Percentiles rank a stretch among this genome's conserved stretches.
Evolutionary conservation across 2,329 filamentous ascomycete genomes (phyloP).

Genomic region (Fonsecaea monophora): DNA sequence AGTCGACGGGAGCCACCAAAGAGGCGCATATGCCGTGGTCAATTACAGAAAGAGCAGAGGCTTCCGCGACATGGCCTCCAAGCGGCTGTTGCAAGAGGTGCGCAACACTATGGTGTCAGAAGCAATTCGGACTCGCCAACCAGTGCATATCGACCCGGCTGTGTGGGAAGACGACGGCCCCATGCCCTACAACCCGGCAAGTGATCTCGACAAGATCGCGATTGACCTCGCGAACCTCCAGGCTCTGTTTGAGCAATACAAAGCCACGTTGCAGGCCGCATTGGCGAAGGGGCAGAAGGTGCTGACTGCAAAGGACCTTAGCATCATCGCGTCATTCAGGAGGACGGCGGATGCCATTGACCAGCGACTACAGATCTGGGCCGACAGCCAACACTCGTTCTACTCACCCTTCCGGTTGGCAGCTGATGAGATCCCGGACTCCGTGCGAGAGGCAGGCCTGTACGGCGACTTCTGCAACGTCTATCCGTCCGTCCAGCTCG

Average conservation of each 20-base stretch:
- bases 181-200: slow-evolving; percentile 5
- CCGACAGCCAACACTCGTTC: not conserved
- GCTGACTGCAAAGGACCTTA: not conserved
- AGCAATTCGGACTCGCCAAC: slow-evolving; percentile 10
- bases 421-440: slow-evolving; percentile 2
- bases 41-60: slow-evolving; percentile 8
- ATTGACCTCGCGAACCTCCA: slow-evolving; percentile 13
- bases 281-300: slow-evolving; percentile 4
- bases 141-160: not conserved
- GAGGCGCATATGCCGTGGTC: slow-evolving; percentile 13
- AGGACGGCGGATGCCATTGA: slow-evolving; percentile 7
- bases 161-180: slow-evolving; percentile 14
- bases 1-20: slow-evolving; percentile 13
- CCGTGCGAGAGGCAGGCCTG: not conserved
- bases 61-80: slow-evolving; percentile 8
- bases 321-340: slow-evolving; percentile 10
- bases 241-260: slow-evolving; percentile 8
- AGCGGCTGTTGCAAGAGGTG: slow-evolving; percentile 11
- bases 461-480: slow-evolving; percentile 10
- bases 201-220: slow-evolving; percentile 12
- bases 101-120: slow-evolving; percentile 12
- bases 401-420: slow-evolving; percentile 2
- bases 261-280: not conserved
- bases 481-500: slow-evolving; percentile 10
- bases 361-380: slow-evolving; percentile 15